Evolutionary conservation across 176 grass and related monocot genomes (phyloP), one percentile per base, ranked within the genome.

Genomic region (Elaeis guineensis): DNA sequence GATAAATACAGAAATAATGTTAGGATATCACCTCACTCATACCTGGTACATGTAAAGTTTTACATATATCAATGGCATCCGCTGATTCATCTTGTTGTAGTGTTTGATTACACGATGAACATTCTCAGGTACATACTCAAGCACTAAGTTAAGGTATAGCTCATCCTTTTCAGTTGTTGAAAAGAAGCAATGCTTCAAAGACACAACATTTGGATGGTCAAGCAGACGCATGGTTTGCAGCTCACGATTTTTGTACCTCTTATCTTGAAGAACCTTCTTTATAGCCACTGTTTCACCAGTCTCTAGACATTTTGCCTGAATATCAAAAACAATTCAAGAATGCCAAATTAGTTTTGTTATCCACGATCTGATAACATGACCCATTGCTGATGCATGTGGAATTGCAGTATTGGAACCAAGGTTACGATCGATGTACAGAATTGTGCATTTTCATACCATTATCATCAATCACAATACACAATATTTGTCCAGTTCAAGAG

Each of bases 221-320:
- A 90, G 78, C 22, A 90, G 44, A 25, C 70, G 78, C 86, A 90
- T 90, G 29, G 79, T 85, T 72, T 90, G 86, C 70, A 90, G 51
- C 73, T 90, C 86, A 19, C 81, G 71, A 30, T 90, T 90, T 66
- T 89, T 89, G 62, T 89, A 89, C 21, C 81, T 76, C 57, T 82
- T 89, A 75, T 89, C 86, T 67, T 89, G 77, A 81, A 89, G 77
- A 58, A 89, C 86, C 67, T 89, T 89, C 69, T 89, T 89, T 54
- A 89, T 89, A 22, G 86, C 86, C n/a, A 89, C 74, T 21, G 73
- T 85, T 65, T 89, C 86, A 67, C 81, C 82, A 23, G 86, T 85
- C 77, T 89, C 86, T 5, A 85, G 63, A 71, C 86, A 89, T 67
- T 83, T 89, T 52, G 86, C 86, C 86, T 89, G 50, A 16, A 39